Base-by-base conservation (phyloP, 345 rosid genomes). In the Alliaria petiolata region DNA sequence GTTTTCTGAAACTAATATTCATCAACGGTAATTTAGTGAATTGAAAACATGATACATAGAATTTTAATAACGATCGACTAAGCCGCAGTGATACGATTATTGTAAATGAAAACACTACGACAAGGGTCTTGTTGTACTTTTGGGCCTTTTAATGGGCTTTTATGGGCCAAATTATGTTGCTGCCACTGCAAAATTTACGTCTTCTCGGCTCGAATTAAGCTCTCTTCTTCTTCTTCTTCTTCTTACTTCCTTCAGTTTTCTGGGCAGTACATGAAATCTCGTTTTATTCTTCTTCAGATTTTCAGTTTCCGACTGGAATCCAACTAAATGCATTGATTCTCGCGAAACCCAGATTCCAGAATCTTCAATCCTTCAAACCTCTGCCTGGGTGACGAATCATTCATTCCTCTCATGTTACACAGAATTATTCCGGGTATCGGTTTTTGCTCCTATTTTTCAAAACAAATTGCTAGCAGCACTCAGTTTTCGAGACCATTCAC, bases 351-450 rank as follows among this genome's bases (percentile, higher is more conserved):
- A 73, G 39, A 25, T 65, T 82, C 17, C 77, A 35, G 22, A 82
- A 68, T 14, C 75, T n/a, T n/a, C n/a, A n/a, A n/a, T 43, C 47
- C 28, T 13, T 50, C 6, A 81, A 28, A 81, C 54, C 80, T 76
- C 88, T 30, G 87, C 85, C 59, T 90, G 92, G 88, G 88, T 88
- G 17, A 89, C 90, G 30, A 63, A 45, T 58, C 76, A 70, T n/a
- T n/a, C n/a, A n/a, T 64, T 80, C 95, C 46, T 79, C 89, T 71
- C 97, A 88, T 52, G 85, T 88, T 42, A 20, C 75, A 49, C 80
- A 82, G 35, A 86, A 22, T 22, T 31, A 7, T 31, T 1, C 8
- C 35, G 2, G 35, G 40, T 11, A 36, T 36, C 40, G 5, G 3
- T 7, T 36, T 36, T 36, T 10, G 40, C 12, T 36, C 42, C 42